Evolutionary conservation across 2,329 filamentous ascomycete genomes (phyloP).

Genomic region (Mycogone perniciosa): DNA sequence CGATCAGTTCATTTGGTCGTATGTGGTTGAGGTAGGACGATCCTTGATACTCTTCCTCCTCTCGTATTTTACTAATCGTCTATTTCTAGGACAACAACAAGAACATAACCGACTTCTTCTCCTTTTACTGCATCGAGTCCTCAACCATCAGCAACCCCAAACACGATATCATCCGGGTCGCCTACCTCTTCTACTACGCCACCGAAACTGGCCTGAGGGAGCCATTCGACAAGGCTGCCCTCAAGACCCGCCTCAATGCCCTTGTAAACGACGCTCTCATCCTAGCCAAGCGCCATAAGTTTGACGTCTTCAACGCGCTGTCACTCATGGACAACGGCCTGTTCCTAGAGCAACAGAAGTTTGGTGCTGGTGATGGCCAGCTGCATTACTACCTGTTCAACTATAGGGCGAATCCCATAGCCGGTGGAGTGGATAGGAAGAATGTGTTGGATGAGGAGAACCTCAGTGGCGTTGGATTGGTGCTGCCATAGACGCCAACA

Average conservation of each 20-base stretch:
- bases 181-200: constrained; percentile 97
- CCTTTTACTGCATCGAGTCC: constrained; percentile 91
- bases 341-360: constrained; percentile 91
- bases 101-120: constrained; percentile 93
- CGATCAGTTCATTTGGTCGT: constrained; percentile 88
- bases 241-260: constrained; percentile 74
- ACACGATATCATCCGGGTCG: constrained; percentile 75
- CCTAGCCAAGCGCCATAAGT: constrained; percentile 73
- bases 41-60: not conserved
- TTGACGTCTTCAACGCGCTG: constrained; percentile 95
- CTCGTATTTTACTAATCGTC: not conserved
- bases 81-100: constrained; percentile 40
- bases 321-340: constrained; percentile 90
- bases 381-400: constrained; percentile 98
- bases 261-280: constrained; percentile 82
- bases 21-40: constrained; percentile 70
- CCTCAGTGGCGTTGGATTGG: constrained; percentile 82
- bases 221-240: constrained; percentile 46
- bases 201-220: constrained; percentile 66
- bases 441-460: constrained; percentile 71
- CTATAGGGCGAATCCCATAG: constrained; percentile 80
- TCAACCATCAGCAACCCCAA: constrained; percentile 79
- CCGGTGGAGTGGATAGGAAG: constrained; percentile 73
- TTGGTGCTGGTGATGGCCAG: constrained; percentile 88
- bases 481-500: constrained; percentile 52